A percentile compares a stretch with the other conserved stretches of the same genome.
phyloP scores from a whole-genome alignment of 139 green algal genomes.

The Chlamydomonas sp. region DNA sequence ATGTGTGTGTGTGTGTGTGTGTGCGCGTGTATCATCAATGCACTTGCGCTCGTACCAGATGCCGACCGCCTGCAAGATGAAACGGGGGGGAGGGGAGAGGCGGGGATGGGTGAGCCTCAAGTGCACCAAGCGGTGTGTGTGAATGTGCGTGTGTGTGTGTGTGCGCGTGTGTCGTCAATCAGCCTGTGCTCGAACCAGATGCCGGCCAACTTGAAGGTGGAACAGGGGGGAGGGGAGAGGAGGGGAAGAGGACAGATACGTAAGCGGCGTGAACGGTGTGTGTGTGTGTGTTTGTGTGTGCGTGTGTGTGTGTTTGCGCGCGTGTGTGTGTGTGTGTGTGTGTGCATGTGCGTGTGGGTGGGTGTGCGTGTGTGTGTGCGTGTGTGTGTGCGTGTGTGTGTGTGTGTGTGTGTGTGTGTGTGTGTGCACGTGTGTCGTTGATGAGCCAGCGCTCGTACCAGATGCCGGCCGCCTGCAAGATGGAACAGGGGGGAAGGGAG shows the following conservation, averaged over 20 bases:
- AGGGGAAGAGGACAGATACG: too few relatives aligned
- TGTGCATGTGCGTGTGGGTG: too few relatives aligned
- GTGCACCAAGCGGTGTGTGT: background rate
- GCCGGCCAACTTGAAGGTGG: conserved; percentile 67
- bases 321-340: too few relatives aligned
- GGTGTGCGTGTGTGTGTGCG: too few relatives aligned
- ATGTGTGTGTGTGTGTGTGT: conserved; percentile 38
- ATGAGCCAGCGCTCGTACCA: conserved; percentile 97
- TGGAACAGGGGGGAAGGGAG: conserved; percentile 30
- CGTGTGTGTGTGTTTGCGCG: too few relatives aligned
- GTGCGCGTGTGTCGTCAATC: conserved; percentile 97
- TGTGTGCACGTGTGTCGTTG: too few relatives aligned
- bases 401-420: conserved; percentile 23
- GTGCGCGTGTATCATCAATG: conserved; percentile 97
- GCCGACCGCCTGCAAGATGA: conserved; percentile 67
- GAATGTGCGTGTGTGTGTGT: conserved; percentile 39
- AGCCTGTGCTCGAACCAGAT: conserved; percentile 97
- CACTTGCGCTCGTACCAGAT: conserved; percentile 97
- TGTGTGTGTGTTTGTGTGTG: conserved; percentile 41
- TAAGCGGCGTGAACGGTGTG: background rate
- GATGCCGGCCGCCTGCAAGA: conserved; percentile 78
- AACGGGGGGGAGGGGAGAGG: conserved; percentile 24
- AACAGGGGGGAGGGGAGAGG: conserved; percentile 25
- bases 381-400: background rate
- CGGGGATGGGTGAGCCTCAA: too few relatives aligned